Percentiles rank a stretch among this genome's conserved stretches.
Conservation (phyloP, 345 rosid species). For the Cardamine chenopodiifolia region DNA sequence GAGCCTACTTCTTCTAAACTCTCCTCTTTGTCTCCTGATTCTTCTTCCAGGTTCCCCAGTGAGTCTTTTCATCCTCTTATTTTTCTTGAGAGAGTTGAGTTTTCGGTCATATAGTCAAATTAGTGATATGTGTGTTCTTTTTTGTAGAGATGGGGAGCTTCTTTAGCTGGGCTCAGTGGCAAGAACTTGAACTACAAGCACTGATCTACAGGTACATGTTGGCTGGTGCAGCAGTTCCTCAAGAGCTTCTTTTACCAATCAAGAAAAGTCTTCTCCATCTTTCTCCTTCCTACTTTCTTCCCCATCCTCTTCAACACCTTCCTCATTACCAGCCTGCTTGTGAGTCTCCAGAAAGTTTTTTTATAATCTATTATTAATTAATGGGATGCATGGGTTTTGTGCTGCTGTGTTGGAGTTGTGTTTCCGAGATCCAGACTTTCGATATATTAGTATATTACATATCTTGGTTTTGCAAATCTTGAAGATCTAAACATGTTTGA, state of each 20-base stretch:
- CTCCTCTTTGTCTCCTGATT: conserved; percentile 55
- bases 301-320: conserved; percentile 55
- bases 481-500: background rate
- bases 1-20: conserved; percentile 56
- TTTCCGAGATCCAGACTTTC: conserved; percentile 39
- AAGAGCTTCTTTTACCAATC: conserved; percentile 84
- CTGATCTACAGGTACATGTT: conserved; percentile 91
- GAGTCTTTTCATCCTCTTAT: conserved; percentile 25
- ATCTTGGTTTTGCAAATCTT: conserved; percentile 5
- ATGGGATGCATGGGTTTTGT: conserved; percentile 30
- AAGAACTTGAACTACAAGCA: conserved; percentile 94
- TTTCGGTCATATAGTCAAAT: background rate
- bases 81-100: background rate
- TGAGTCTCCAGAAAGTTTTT: conserved; percentile 43
- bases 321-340: conserved; percentile 75
- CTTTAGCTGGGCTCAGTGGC: conserved; percentile 89
- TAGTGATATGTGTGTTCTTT: background rate
- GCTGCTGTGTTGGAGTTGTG: conserved; percentile 30
- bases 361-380: background rate
- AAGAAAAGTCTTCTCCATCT: conserved; percentile 76
- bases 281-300: conserved; percentile 65
- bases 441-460: background rate
- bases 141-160: conserved; percentile 69
- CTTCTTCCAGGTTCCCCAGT: conserved; percentile 60
- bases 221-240: conserved; percentile 86